A percentile compares a stretch with the other conserved stretches of the same genome.
phyloP scores from a whole-genome alignment of 371 early-diverging fungal genomes.

The Rhizomucor miehei region DNA sequence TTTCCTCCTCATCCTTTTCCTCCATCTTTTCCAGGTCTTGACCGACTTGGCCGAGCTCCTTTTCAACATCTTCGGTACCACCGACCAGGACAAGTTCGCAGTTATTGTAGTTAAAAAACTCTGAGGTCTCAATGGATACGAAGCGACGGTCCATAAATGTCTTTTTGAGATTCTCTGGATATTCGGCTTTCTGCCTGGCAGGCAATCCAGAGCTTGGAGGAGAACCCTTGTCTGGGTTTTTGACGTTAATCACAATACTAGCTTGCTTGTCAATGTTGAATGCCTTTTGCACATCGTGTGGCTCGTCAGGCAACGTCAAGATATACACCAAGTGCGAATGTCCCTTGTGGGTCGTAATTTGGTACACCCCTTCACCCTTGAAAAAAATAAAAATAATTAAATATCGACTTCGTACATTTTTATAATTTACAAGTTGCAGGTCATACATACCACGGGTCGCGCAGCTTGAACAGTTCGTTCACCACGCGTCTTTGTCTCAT shows the following conservation, averaged over 20 bases:
- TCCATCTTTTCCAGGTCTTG: constrained; percentile 25
- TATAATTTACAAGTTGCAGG: too few species aligned
- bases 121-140: constrained; percentile 26
- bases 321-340: constrained; percentile 38
- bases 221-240: constrained; percentile 28
- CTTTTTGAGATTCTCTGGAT: constrained; percentile 19
- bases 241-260: constrained; percentile 45
- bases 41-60: constrained; percentile 33
- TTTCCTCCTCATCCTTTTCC: constrained; percentile 22
- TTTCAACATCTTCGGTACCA: constrained; percentile 26
- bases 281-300: constrained; percentile 37
- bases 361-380: constrained; percentile 31
- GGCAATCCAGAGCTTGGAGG: constrained; percentile 25
- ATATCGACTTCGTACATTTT: not conserved
- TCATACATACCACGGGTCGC: constrained; percentile 25
- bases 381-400: not conserved
- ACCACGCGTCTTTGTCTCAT: constrained; percentile 43
- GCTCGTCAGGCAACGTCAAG: constrained; percentile 34
- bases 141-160: constrained; percentile 32
- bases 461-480: constrained; percentile 30
- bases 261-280: constrained; percentile 47
- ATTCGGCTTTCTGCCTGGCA: constrained; percentile 20
- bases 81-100: constrained; percentile 40
- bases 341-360: constrained; percentile 23
- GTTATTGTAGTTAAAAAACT: constrained; percentile 31